Percentiles rank a stretch among this genome's conserved stretches.
phyloP scores from a whole-genome alignment of 305 asterid genomes.

The Fraxinus xanthoxyloides region DNA sequence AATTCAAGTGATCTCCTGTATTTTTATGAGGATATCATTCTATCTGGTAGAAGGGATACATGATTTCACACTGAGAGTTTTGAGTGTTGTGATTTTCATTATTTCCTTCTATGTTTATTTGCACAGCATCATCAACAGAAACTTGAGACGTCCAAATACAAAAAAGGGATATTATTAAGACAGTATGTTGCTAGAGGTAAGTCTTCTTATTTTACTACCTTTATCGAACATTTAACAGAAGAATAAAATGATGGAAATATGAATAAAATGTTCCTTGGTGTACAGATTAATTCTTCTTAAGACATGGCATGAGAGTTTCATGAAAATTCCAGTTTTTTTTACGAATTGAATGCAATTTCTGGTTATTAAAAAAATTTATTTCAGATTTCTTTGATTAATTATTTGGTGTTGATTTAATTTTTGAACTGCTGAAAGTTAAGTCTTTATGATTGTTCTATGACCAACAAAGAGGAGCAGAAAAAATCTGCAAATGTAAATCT shows the following conservation, averaged over 20 bases:
- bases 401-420: neutral
- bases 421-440: neutral
- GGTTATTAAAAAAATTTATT: neutral
- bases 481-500: neutral
- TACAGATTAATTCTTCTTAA: neutral
- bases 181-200: neutral
- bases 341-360: neutral
- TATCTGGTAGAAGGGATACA: neutral
- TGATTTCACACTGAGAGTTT: neutral
- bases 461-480: neutral
- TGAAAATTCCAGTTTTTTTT: neutral
- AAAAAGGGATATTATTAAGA: neutral
- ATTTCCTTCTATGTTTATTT: neutral
- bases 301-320: neutral
- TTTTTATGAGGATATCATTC: neutral
- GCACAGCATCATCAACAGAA: neutral
- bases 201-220: neutral
- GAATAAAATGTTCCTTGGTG: neutral
- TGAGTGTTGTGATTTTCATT: neutral
- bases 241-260: too few relatives aligned
- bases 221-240: neutral
- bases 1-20: neutral
- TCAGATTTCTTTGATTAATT: neutral
- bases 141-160: neutral
- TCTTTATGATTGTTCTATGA: neutral